These are phyloP conservation scores for Dendrocalamus latiflorus DNA, from an alignment of 202 grass and related monocot species.

Conservation along the genomic window DNA sequence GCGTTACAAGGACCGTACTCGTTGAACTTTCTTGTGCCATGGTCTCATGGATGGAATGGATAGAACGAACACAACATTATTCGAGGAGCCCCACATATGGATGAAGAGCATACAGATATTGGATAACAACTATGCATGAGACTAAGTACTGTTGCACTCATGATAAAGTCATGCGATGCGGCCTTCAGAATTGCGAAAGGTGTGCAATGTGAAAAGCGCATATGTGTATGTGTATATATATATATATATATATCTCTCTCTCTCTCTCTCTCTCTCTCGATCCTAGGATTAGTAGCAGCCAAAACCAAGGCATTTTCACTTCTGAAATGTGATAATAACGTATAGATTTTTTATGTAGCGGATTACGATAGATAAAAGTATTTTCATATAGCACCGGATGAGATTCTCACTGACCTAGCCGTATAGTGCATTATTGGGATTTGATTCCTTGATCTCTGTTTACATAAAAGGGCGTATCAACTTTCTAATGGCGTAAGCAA, in stretches of 20 bases:
- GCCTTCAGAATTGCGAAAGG: background rate
- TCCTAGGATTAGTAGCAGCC: background rate
- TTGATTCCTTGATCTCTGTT: background rate
- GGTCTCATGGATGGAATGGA: no score
- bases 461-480: background rate
- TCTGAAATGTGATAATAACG: background rate
- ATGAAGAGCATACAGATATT: no score
- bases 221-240: background rate
- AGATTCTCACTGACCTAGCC: background rate
- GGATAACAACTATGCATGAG: no score
- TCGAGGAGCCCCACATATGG: no score
- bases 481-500: background rate
- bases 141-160: background rate
- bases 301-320: conserved; percentile 9
- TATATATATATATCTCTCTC: no score
- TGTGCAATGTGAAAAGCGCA: background rate
- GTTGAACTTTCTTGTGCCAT: no score
- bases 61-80: no score
- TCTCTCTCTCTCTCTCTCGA: no score
- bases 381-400: background rate
- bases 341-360: background rate
- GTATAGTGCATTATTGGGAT: background rate
- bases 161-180: background rate
- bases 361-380: background rate
- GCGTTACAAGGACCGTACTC: no score